Conservation (phyloP, 441 rosid species). For the Kokia cookei region DNA sequence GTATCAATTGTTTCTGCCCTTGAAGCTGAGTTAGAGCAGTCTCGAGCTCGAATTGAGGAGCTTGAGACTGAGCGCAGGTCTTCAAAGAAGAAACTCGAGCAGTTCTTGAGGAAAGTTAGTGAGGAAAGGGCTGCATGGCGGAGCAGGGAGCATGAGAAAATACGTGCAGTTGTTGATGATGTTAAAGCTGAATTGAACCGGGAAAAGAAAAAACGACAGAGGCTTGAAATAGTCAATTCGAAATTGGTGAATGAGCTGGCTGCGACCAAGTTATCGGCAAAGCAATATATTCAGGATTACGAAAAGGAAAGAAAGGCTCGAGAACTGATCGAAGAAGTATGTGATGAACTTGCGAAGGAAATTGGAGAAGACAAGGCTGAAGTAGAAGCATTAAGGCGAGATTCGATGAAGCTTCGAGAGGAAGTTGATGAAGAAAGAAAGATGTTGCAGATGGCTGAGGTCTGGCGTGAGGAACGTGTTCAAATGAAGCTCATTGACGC, state of each 20-base stretch:
- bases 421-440: conserved; percentile 91
- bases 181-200: conserved; percentile 57
- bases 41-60: conserved; percentile 59
- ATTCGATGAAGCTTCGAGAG: conserved; percentile 58
- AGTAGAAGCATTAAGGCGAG: conserved; percentile 67
- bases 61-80: conserved; percentile 70
- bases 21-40: conserved; percentile 68
- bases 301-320: conserved; percentile 74
- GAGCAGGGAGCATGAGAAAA: conserved; percentile 82
- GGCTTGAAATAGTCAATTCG: conserved; percentile 75
- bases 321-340: conserved; percentile 79
- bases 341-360: conserved; percentile 84
- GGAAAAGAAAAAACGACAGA: conserved; percentile 74
- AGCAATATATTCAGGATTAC: conserved; percentile 71
- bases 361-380: conserved; percentile 86
- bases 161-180: conserved; percentile 62
- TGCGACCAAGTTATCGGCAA: conserved; percentile 53
- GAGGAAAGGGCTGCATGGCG: conserved; percentile 86
- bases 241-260: conserved; percentile 86
- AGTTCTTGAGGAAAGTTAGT: conserved; percentile 82
- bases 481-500: conserved; percentile 96
- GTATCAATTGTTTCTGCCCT: conserved; percentile 62
- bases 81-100: conserved; percentile 72
- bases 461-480: conserved; percentile 99
- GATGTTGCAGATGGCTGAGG: conserved; percentile 99